Evolutionary conservation across 83 land plant genomes (phyloP).

Genomic region (Larix sibirica): DNA sequence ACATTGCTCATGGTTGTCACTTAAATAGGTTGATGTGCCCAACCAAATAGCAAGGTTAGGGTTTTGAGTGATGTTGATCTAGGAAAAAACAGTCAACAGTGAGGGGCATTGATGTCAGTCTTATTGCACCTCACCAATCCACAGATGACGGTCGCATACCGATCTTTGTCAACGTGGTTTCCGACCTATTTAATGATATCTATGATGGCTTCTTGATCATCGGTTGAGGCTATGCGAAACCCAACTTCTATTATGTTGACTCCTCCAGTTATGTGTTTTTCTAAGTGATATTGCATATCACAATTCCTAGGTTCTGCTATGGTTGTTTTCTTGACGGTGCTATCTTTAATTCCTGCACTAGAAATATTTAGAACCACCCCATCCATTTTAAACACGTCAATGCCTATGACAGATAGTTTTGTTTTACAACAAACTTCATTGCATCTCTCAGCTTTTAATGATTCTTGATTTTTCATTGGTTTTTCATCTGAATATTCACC

Average conservation of each 20-base stretch:
- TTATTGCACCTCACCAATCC: no score
- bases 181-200: no score
- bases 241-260: neutral
- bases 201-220: no score
- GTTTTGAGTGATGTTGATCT: no score
- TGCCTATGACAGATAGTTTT: neutral
- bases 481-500: conserved; percentile 8
- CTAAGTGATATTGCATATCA: conserved; percentile 8
- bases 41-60: no score
- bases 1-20: no score
- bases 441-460: neutral
- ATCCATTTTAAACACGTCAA: neutral
- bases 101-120: no score
- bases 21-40: no score
- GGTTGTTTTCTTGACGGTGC: conserved; percentile 23
- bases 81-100: no score
- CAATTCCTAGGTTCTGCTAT: conserved; percentile 20
- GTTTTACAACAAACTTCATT: neutral
- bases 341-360: conserved; percentile 17
- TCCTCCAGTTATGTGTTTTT: conserved; percentile 27
- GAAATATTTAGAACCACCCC: neutral
- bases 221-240: no score
- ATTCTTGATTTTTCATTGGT: neutral
- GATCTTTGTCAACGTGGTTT: no score
- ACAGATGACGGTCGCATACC: no score